phyloP scores from a whole-genome alignment of 208 protist species.

The Tritrichomonas musculus region DNA sequence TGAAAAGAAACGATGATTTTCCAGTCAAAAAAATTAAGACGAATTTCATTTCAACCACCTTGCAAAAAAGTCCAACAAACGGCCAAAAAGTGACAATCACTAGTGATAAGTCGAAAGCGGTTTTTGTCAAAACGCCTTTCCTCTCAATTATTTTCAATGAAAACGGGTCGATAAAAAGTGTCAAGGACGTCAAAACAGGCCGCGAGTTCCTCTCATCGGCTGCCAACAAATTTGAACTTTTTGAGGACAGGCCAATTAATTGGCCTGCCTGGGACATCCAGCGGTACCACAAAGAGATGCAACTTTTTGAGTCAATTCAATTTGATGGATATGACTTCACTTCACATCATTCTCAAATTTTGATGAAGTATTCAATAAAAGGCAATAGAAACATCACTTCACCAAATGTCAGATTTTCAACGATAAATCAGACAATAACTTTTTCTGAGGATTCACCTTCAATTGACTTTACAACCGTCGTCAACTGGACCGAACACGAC shows the following conservation, averaged over 20 bases:
- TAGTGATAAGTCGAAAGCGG: background rate
- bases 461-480: background rate
- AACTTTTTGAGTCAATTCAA: background rate
- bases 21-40: no score
- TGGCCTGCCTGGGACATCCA: slow-evolving; percentile 11
- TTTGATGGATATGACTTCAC: background rate
- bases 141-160: background rate
- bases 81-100: background rate
- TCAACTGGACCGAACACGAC: slow-evolving; percentile 19
- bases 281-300: slow-evolving; percentile 18
- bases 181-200: background rate
- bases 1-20: no score
- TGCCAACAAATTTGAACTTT: background rate
- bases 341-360: no score
- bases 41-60: no score
- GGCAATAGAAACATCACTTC: no score
- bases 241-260: background rate
- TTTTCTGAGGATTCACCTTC: background rate
- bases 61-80: no score
- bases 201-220: background rate
- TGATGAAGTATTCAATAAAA: no score
- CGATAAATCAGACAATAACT: no score
- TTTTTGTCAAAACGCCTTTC: background rate
- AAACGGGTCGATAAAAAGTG: background rate
- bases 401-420: no score